These are phyloP conservation scores for Allium cepa DNA, from an alignment of 106 monocot genomes.

Conservation along the genomic window DNA sequence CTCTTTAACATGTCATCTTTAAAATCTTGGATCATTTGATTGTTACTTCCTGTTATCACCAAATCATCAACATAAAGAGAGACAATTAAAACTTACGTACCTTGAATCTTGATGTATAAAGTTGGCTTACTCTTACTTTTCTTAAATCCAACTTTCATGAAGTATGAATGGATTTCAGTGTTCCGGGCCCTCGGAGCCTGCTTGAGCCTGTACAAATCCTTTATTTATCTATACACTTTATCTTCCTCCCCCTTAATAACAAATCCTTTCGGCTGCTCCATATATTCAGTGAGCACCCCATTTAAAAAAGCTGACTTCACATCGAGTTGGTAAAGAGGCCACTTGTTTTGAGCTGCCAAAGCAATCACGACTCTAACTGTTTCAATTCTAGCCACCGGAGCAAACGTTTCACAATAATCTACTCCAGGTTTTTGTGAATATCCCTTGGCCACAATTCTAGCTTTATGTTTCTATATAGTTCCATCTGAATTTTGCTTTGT, in stretches of 20 bases:
- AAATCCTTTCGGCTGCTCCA: slow-evolving; percentile 4
- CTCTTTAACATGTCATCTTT: slow-evolving; percentile 4
- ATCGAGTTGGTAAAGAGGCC: slow-evolving; percentile 3
- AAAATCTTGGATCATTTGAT: slow-evolving; percentile 1
- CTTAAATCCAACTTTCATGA: not conserved
- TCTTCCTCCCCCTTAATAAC: not conserved
- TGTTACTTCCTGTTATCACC: not conserved
- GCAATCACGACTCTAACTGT: not conserved
- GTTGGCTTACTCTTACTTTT: slow-evolving; percentile 1
- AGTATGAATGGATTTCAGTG: slow-evolving; percentile 7
- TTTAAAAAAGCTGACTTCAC: not conserved
- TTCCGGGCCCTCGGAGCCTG: slow-evolving; percentile 11
- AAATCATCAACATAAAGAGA: slow-evolving; percentile 18
- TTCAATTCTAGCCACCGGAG: slow-evolving; percentile 6
- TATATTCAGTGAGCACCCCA: not conserved
- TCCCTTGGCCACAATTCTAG: no score
- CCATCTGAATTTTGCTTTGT: no score
- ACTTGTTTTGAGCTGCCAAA: slow-evolving; percentile 1
- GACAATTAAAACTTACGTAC: not conserved
- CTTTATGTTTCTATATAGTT: no score
- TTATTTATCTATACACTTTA: not conserved
- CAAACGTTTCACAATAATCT: no score
- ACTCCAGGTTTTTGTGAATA: no score
- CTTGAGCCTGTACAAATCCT: slow-evolving; percentile 4
- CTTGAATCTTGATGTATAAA: slow-evolving; percentile 5